phyloP scores from a whole-genome alignment of 257 asterid species.

The Jaltomata sinuosa region DNA sequence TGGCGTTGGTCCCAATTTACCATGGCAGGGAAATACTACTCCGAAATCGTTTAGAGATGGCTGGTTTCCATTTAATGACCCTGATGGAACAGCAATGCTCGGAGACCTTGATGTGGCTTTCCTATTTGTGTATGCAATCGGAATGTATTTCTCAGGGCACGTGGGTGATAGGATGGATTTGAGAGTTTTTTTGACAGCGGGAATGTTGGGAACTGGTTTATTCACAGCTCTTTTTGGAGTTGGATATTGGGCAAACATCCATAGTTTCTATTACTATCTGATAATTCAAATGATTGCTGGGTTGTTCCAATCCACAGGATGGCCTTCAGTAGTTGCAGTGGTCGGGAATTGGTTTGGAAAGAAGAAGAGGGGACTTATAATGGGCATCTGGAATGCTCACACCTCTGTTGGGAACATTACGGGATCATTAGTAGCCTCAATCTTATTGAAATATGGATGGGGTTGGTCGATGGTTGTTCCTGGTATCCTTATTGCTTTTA shows the following conservation, averaged over 20 bases:
- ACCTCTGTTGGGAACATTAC: slow-evolving; percentile 92
- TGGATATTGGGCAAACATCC: slow-evolving; percentile 79
- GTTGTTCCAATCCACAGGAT: slow-evolving; percentile 88
- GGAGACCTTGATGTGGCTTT: slow-evolving; percentile 94
- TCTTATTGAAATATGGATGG: slow-evolving; percentile 80
- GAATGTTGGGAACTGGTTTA: slow-evolving; percentile 95
- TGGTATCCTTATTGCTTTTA: slow-evolving; percentile 50
- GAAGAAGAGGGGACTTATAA: slow-evolving; percentile 89
- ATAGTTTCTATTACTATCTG: slow-evolving; percentile 59
- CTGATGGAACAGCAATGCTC: slow-evolving; percentile 67
- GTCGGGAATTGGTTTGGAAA: slow-evolving; percentile 98
- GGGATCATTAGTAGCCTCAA: slow-evolving; percentile 75
- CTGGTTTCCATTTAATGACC: slow-evolving; percentile 79
- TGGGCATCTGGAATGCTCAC: slow-evolving; percentile 98
- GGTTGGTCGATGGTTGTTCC: slow-evolving; percentile 93
- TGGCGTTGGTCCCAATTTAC: slow-evolving; percentile 13
- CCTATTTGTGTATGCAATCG: slow-evolving; percentile 74
- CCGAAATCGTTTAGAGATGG: slow-evolving; percentile 43
- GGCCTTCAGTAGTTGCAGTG: slow-evolving; percentile 98
- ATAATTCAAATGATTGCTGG: slow-evolving; percentile 87
- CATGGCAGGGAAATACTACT: slow-evolving; percentile 35
- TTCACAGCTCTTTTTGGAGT: slow-evolving; percentile 80
- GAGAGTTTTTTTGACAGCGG: slow-evolving; percentile 61
- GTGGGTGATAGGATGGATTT: slow-evolving; percentile 84
- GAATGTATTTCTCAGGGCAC: slow-evolving; percentile 90